Base-by-base conservation (phyloP, 1,284 basidiomycete species). In the Pisolithus thermaeus region DNA sequence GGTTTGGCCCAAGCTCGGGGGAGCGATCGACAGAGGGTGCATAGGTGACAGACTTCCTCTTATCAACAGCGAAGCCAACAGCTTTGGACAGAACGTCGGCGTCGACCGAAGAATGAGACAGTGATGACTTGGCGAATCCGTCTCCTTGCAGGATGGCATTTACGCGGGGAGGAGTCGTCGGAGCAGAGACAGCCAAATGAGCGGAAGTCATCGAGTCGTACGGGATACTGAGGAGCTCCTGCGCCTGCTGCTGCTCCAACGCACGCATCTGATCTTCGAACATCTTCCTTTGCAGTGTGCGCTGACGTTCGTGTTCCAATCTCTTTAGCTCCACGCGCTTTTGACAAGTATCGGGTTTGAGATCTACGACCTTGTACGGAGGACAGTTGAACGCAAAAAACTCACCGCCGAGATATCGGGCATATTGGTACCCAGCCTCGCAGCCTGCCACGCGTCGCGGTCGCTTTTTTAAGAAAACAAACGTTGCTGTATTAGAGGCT, bases 211-310 rank as follows among this genome's bases (percentile, higher is more conserved):
- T 69, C n/a, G 76, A 57, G 53, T 88, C 87, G 59, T 79, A 76
- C 20, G 87, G 86, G 58, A 90, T 78, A 57, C 63, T 80, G 58
- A 92, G 81, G 38, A 91, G 77, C 67, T 87, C 90, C 65, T 92
- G 87, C 18, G 86, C 84, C 70, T 97, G 93, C 67, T 93, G 87
- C 60, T 91, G 89, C 70, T 97, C 94, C 55, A 97, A 79, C 58
- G 80, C 84, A 50, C 86, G 83, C 88, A 96, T 95, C 71, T 96
- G 91, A 61, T 94, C 90, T 70, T 95, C 94, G 66, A 97, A 96
- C 61, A 90, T 73, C 69, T 86, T 89, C 64, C 92, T 84, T 69
- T 96, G 93, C 51, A 90, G 70, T 43, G 74, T 73, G 58, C 92
- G 89, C 71, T 92, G 90, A 51, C 87, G 80, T 69, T 95, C 91